A percentile compares a stretch with the other conserved stretches of the same genome.
Conservation (phyloP, 805 yeast genomes). For the Saccharomycopsis synnaedendra region DNA sequence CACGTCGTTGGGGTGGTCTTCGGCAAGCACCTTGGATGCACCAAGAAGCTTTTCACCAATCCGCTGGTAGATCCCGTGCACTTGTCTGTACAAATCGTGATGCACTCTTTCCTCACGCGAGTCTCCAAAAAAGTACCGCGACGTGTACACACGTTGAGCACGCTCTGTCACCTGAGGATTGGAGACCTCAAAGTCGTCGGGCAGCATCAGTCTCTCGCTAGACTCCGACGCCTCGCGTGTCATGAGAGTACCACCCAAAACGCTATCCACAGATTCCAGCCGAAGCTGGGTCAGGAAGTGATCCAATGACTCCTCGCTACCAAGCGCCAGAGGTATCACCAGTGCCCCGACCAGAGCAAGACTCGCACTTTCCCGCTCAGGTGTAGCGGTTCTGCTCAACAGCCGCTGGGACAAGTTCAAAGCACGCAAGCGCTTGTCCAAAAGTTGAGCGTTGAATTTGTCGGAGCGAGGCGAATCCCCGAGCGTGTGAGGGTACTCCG, state of each 20-base stretch:
- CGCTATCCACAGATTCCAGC: neutral
- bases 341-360: too few relatives aligned
- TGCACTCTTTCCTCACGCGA: slow-evolving; percentile 32
- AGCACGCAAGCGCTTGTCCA: slow-evolving; percentile 9
- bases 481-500: slow-evolving; percentile 40
- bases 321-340: too few relatives aligned
- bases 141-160: slow-evolving; percentile 50
- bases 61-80: slow-evolving; percentile 50
- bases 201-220: neutral
- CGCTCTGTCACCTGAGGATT: slow-evolving; percentile 46
- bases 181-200: slow-evolving; percentile 26
- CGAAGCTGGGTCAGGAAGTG: too few relatives aligned
- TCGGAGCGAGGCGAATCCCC: neutral
- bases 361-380: neutral
- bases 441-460: slow-evolving; percentile 10
- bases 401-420: slow-evolving; percentile 13
- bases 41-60: slow-evolving; percentile 58
- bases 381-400: neutral
- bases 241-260: neutral
- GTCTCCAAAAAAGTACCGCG: slow-evolving; percentile 54
- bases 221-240: slow-evolving; percentile 1
- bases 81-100: slow-evolving; percentile 32
- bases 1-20: slow-evolving; percentile 50
- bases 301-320: too few relatives aligned
- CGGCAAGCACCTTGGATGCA: slow-evolving; percentile 34